Percentiles rank a stretch among this genome's conserved stretches.
Conservation (phyloP, 2,329 filamentous ascomycete species). For the Colletotrichum incanum region DNA sequence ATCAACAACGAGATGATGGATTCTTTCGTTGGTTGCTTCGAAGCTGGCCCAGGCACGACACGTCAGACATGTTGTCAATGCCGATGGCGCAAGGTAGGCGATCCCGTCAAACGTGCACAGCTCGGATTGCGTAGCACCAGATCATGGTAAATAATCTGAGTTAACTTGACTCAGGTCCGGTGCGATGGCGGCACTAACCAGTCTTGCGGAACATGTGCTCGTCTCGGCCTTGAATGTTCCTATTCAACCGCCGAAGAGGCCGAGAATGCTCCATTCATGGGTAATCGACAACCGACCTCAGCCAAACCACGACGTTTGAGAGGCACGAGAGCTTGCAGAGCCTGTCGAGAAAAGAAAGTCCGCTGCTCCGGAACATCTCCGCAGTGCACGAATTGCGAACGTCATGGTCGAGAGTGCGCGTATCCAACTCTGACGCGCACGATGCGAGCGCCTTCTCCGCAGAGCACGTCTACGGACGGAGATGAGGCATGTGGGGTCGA, state of each 20-base stretch:
- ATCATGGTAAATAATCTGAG: neutral
- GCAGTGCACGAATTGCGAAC: slow-evolving; percentile 46
- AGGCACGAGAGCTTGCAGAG: slow-evolving; percentile 47
- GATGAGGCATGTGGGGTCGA: slow-evolving; percentile 7
- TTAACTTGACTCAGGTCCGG: slow-evolving; percentile 40
- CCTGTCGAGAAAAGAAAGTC: slow-evolving; percentile 49
- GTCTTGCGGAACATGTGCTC: slow-evolving; percentile 52
- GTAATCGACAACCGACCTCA: slow-evolving; percentile 37
- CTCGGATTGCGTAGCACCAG: neutral
- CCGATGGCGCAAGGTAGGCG: slow-evolving; percentile 45
- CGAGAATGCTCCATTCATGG: neutral
- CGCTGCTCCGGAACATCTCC: slow-evolving; percentile 47
- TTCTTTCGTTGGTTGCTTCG: slow-evolving; percentile 44
- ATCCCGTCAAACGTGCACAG: neutral
- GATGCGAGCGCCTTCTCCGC: slow-evolving; percentile 8
- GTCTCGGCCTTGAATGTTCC: slow-evolving; percentile 53
- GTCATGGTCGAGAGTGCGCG: slow-evolving; percentile 43
- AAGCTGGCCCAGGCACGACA: slow-evolving; percentile 28
- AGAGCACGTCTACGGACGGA: slow-evolving; percentile 30
- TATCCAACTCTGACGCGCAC: slow-evolving; percentile 42
- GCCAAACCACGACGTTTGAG: slow-evolving; percentile 42
- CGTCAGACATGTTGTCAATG: slow-evolving; percentile 48
- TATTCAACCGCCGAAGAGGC: slow-evolving; percentile 39
- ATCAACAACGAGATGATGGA: slow-evolving; percentile 42
- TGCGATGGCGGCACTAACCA: slow-evolving; percentile 52